Evolutionary conservation across 495 filamentous ascomycete genomes (phyloP), one percentile per base, ranked within the genome.

Genomic region (Glutinoglossum americanum): DNA sequence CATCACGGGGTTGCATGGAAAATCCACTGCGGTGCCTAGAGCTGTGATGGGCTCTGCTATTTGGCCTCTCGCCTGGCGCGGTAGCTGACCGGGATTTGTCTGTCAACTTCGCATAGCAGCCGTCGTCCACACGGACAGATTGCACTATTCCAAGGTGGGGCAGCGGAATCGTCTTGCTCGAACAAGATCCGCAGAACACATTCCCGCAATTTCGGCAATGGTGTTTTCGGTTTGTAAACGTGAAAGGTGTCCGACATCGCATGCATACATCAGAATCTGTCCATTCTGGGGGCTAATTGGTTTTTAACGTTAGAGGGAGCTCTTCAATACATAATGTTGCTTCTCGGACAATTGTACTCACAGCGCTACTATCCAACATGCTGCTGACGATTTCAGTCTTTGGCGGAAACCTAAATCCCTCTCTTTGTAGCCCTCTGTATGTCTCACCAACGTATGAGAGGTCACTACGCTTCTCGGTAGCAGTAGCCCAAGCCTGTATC

Each of bases 131-230:
- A 57, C 92, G 78, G 7, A 97, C 92, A 9, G 93, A 76, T 65
- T 92, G 83, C 57, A 88, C 66, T 57, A 98, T 97, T 61, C 92
- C 92, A 13, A 98, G 76, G 66, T 94, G 90, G 15, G 92, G 93
- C 10, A 98, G 70, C 9, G 92, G 84, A 44, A 96, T 74, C 9
- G 77, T 79, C 69, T 97, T 97, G 72, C 81, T 82, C 19, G 89
- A 95, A 63, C 92, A 98, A 62, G 89, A 79, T 56, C 85, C 85
- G 64, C 93, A 89, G 66, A 97, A 98, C 56, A 94, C 92, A 66
- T 89, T 94, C 25, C 92, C 92, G 64, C 92, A 98, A 65, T 98
- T 98, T 48, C 92, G 80, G 63, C 92, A 98, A 68, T 98, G 92
- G 64, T 98, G 92, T 63, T 96, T 98, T 64, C 92, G 80, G 67